Conservation (phyloP, 352 stramenopile species). For the Globisporangium carolinianum region DNA sequence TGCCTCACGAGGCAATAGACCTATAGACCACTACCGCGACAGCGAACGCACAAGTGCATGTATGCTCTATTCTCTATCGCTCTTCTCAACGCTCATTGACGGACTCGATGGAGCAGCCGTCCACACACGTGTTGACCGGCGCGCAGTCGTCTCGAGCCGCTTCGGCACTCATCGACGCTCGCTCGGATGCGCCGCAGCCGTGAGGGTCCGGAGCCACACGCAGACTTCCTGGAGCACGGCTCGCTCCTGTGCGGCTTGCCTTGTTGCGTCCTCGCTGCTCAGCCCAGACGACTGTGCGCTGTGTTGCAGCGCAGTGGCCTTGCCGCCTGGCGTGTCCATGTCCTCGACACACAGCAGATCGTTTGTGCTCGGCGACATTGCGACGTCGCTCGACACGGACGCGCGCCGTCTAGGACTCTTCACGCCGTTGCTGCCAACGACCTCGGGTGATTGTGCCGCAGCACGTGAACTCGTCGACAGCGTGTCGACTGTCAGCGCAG, state of each 20-base stretch:
- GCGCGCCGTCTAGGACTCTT: not conserved
- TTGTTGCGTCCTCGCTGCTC: not conserved
- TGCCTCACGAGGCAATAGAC: too few species aligned
- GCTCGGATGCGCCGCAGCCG: constrained; percentile 6
- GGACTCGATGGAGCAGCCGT: too few species aligned
- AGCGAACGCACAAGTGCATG: too few species aligned
- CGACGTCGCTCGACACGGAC: constrained; percentile 4
- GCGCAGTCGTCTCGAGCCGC: too few species aligned
- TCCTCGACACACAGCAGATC: constrained; percentile 64
- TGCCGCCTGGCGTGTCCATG: constrained; percentile 31
- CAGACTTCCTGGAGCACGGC: constrained; percentile 77
- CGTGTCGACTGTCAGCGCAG: constrained; percentile 24
- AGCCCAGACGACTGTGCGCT: not conserved
- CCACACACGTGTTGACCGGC: too few species aligned
- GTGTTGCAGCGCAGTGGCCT: not conserved
- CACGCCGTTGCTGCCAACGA: not conserved
- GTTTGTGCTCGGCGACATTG: constrained; percentile 34
- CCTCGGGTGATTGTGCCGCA: too few species aligned
- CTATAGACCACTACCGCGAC: not conserved
- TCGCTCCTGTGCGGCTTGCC: constrained; percentile 50
- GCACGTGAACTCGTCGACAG: not conserved
- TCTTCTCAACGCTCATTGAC: too few species aligned
- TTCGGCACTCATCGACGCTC: too few species aligned
- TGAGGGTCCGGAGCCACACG: constrained; percentile 64
- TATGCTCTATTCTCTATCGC: constrained; percentile 6